Percentiles rank a stretch among this genome's conserved stretches.
These are phyloP conservation scores for Williopsis jadinii DNA, from an alignment of 1,139 yeast species.

Conservation along the genomic window DNA sequence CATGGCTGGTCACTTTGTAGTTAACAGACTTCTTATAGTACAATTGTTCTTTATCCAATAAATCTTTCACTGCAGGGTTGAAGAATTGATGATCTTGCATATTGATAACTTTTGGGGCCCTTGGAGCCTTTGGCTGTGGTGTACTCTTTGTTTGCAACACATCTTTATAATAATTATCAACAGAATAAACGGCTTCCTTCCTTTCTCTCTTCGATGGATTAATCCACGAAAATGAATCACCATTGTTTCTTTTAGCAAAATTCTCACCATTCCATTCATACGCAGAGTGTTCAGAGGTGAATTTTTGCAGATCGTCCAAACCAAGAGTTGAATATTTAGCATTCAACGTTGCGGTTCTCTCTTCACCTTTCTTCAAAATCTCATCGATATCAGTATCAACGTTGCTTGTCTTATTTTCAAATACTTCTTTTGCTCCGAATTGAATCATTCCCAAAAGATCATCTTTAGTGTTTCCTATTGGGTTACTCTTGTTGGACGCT, in stretches of 20 bases:
- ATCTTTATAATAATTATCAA: slow-evolving; percentile 84
- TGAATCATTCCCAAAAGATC: slow-evolving; percentile 93
- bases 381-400: slow-evolving; percentile 75
- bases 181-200: slow-evolving; percentile 80
- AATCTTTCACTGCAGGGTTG: slow-evolving; percentile 53
- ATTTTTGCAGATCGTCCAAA: slow-evolving; percentile 85
- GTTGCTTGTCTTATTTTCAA: slow-evolving; percentile 37
- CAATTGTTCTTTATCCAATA: slow-evolving; percentile 74
- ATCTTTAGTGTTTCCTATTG: slow-evolving; percentile 62
- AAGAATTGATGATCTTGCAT: slow-evolving; percentile 88
- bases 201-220: slow-evolving; percentile 88
- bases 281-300: slow-evolving; percentile 80
- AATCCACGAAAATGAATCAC: slow-evolving; percentile 60
- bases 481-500: slow-evolving; percentile 36
- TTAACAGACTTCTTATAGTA: slow-evolving; percentile 69
- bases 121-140: slow-evolving; percentile 43
- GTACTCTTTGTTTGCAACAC: slow-evolving; percentile 44
- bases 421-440: slow-evolving; percentile 89
- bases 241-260: slow-evolving; percentile 62
- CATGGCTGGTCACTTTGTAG: slow-evolving; percentile 50
- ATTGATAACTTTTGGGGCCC: slow-evolving; percentile 66
- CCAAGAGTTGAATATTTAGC: slow-evolving; percentile 81
- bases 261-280: slow-evolving; percentile 98
- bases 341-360: slow-evolving; percentile 69
- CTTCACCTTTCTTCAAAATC: slow-evolving; percentile 70